These are phyloP conservation scores for Auxenochlorella pyrenoidosa DNA, from an alignment of 139 green algal species.

Conservation along the genomic window DNA sequence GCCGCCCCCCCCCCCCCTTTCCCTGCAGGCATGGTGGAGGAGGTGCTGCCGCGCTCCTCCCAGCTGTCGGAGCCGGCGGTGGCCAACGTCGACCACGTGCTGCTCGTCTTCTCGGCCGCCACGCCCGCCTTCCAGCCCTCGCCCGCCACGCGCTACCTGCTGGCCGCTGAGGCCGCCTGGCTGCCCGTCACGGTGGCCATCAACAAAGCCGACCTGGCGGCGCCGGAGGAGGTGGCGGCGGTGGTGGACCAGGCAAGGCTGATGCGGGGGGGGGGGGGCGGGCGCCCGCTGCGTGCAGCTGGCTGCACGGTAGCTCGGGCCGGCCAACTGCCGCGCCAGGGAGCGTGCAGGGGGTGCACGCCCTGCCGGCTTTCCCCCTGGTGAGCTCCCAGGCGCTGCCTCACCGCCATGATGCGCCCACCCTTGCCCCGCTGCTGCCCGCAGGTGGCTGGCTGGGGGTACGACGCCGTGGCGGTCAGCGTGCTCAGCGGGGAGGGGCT, in stretches of 20 bases:
- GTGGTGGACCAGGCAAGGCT: conserved; percentile 45
- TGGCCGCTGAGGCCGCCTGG: conserved; percentile 77
- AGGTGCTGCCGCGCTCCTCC: conserved; percentile 71
- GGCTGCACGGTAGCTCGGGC: neutral
- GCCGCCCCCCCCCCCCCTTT: neutral
- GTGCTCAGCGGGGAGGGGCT: conserved; percentile 74
- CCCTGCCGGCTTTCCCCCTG: too few species aligned
- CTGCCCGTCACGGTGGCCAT: conserved; percentile 89
- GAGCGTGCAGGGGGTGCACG: too few species aligned
- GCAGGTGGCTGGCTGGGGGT: conserved; percentile 84
- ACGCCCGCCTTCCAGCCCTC: conserved; percentile 81
- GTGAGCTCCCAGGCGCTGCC: too few species aligned
- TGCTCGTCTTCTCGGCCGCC: conserved; percentile 89
- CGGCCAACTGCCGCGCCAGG: too few species aligned
- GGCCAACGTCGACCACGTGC: conserved; percentile 93
- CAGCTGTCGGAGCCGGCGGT: conserved; percentile 85
- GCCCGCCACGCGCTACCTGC: conserved; percentile 90
- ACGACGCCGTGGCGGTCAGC: conserved; percentile 76
- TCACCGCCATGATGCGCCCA: neutral
- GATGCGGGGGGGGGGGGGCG: too few species aligned
- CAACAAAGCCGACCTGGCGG: conserved; percentile 94
- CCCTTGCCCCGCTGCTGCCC: neutral
- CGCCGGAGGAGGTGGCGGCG: conserved; percentile 38
- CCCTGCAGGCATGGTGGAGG: conserved; percentile 71
- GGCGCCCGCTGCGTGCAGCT: neutral